These are phyloP conservation scores for Fusarium scirpi DNA, from an alignment of 2,329 filamentous ascomycete species.

Conservation along the genomic window DNA sequence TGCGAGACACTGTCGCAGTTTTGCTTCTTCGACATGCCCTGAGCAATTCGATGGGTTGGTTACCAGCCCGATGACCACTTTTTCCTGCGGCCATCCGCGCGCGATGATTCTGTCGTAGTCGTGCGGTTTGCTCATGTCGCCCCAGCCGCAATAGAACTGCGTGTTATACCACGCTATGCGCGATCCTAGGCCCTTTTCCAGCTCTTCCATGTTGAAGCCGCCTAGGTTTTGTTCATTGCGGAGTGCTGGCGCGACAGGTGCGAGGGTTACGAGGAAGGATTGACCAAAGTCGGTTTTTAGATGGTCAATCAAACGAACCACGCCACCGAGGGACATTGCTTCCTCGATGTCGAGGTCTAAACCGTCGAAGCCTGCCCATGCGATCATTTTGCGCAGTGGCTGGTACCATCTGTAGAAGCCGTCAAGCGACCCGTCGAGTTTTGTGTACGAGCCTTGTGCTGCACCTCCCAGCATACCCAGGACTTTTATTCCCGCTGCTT, in stretches of 20 bases:
- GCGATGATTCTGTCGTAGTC: constrained; percentile 62
- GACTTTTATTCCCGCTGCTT: constrained; percentile 78
- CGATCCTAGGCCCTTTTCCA: constrained; percentile 72
- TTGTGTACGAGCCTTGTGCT: constrained; percentile 74
- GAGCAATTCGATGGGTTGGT: constrained; percentile 78
- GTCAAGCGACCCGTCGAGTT: constrained; percentile 66
- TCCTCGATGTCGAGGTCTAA: constrained; percentile 85
- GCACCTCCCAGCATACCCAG: constrained; percentile 88
- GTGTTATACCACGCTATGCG: constrained; percentile 85
- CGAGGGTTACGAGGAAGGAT: constrained; percentile 79
- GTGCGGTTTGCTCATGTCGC: constrained; percentile 58
- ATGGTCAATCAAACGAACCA: constrained; percentile 73
- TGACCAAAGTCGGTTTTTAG: constrained; percentile 75
- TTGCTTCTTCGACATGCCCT: constrained; percentile 59
- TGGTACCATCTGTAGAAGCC: constrained; percentile 79
- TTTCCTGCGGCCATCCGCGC: constrained; percentile 75
- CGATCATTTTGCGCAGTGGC: constrained; percentile 73
- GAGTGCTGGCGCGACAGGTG: constrained; percentile 80
- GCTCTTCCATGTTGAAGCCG: constrained; percentile 79
- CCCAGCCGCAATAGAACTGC: constrained; percentile 92
- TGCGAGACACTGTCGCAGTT: constrained; percentile 56
- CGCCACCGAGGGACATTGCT: constrained; percentile 72
- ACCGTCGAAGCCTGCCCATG: constrained; percentile 70
- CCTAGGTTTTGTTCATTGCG: constrained; percentile 71
- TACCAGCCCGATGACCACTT: constrained; percentile 81